Evolutionary conservation across 73 alveolate genomes (phyloP).

Genomic region (Paramecium sexaurelia): DNA sequence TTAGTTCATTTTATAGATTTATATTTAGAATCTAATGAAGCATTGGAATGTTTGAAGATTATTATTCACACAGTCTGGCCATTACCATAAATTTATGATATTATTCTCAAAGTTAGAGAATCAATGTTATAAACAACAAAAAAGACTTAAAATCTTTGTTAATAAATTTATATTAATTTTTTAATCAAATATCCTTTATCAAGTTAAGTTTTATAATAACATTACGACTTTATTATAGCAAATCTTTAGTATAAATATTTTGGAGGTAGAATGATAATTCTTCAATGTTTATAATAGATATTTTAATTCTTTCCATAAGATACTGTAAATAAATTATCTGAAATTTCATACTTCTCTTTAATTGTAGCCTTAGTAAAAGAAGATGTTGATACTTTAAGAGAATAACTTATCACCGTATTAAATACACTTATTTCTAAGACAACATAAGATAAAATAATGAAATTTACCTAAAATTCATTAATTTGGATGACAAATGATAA

Average conservation of each 20-base stretch:
- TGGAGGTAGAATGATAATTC: neutral
- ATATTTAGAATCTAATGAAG: conserved; percentile 21
- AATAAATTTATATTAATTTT: conserved; percentile 1
- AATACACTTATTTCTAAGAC: neutral
- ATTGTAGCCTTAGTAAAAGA: conserved; percentile 30
- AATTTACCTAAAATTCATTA: neutral
- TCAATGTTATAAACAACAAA: neutral
- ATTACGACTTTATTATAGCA: conserved; percentile 35
- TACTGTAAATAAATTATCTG: conserved; percentile 28
- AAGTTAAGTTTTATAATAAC: conserved; percentile 15
- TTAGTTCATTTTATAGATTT: conserved; percentile 55
- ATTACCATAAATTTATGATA: conserved; percentile 28
- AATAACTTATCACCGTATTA: neutral
- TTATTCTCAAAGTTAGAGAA: conserved; percentile 29
- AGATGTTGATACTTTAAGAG: neutral
- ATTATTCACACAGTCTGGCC: conserved; percentile 14
- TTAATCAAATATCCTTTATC: conserved; percentile 39
- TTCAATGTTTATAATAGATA: neutral
- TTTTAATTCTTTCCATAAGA: neutral
- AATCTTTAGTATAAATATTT: conserved; percentile 12
- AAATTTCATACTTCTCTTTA: conserved; percentile 31
- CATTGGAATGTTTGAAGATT: conserved; percentile 23
- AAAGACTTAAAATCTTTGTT: neutral
- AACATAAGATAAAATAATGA: conserved; percentile 33
- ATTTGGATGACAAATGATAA: conserved; percentile 43